These are phyloP conservation scores for Colletotrichum tropicale DNA, from an alignment of 2,329 filamentous ascomycete species.

Conservation along the genomic window DNA sequence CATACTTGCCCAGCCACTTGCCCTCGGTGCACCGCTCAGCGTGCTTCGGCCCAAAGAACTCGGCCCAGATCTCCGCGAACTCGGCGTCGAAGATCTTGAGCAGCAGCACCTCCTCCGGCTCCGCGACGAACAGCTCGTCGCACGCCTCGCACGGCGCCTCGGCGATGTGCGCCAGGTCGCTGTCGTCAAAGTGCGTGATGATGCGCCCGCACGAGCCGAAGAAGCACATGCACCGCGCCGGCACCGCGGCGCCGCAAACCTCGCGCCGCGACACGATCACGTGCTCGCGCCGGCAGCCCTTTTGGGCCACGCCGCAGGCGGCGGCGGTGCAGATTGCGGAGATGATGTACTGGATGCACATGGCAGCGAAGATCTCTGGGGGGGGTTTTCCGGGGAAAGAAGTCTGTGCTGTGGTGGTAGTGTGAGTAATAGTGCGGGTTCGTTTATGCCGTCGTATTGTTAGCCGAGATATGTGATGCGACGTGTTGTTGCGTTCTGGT, in stretches of 20 bases:
- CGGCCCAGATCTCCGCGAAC: background rate
- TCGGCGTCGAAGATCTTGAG: background rate
- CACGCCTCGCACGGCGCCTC: background rate
- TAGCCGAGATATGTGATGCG: background rate
- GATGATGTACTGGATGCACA: constrained; percentile 18
- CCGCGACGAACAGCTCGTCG: background rate
- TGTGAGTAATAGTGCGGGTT: background rate
- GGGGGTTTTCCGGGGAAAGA: no score
- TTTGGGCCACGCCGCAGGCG: background rate
- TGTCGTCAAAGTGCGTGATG: background rate
- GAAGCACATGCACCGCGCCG: background rate
- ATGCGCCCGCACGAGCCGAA: constrained; percentile 10
- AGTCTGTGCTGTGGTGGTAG: background rate
- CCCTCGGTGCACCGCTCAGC: background rate
- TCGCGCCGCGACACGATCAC: background rate
- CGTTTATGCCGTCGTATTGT: background rate
- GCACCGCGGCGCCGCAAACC: background rate
- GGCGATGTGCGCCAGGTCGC: background rate
- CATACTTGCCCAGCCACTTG: background rate
- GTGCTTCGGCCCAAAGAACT: background rate
- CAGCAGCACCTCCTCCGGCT: constrained; percentile 5
- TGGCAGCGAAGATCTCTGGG: background rate
- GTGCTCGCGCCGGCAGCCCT: background rate
- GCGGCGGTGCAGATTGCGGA: background rate
- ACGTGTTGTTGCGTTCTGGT: background rate